A percentile compares a stretch with the other conserved stretches of the same genome.
These are phyloP conservation scores for Vitellaria paradoxa DNA, from an alignment of 179 eudicot genomes.

Conservation along the genomic window DNA sequence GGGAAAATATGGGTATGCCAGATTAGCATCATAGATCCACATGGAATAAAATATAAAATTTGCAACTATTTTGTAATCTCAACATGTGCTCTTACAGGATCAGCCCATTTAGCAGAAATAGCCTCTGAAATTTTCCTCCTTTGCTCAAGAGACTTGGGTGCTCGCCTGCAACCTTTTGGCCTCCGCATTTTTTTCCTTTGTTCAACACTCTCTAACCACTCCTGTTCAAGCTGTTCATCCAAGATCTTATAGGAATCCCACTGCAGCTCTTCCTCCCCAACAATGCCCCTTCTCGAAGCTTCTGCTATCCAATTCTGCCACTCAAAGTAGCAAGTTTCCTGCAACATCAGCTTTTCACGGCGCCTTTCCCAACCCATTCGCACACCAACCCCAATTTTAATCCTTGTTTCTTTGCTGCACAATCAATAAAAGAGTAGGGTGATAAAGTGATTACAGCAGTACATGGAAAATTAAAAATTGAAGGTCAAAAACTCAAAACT, in stretches of 20 bases:
- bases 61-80: neutral
- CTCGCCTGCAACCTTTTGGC: constrained; percentile 58
- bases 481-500: neutral
- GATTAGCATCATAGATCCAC: constrained; percentile 4
- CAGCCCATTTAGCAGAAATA: constrained; percentile 92
- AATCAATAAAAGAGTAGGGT: neutral
- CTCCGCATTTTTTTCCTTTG: constrained; percentile 41
- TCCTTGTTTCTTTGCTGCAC: constrained; percentile 72
- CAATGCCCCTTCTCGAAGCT: constrained; percentile 62
- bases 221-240: constrained; percentile 51
- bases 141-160: constrained; percentile 84
- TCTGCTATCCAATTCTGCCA: constrained; percentile 86
- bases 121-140: constrained; percentile 79
- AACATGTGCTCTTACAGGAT: constrained; percentile 57
- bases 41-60: neutral
- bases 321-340: constrained; percentile 66
- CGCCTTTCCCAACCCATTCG: constrained; percentile 79
- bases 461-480: neutral
- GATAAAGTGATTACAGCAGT: neutral
- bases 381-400: constrained; percentile 70
- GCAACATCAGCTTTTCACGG: constrained; percentile 53
- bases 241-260: constrained; percentile 82
- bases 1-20: neutral
- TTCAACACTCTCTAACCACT: constrained; percentile 71
- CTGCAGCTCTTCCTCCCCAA: constrained; percentile 65